Percentiles rank a stretch among this genome's conserved stretches.
phyloP scores from a whole-genome alignment of 441 rosid genomes.

The Hypseocharis bilobata region DNA sequence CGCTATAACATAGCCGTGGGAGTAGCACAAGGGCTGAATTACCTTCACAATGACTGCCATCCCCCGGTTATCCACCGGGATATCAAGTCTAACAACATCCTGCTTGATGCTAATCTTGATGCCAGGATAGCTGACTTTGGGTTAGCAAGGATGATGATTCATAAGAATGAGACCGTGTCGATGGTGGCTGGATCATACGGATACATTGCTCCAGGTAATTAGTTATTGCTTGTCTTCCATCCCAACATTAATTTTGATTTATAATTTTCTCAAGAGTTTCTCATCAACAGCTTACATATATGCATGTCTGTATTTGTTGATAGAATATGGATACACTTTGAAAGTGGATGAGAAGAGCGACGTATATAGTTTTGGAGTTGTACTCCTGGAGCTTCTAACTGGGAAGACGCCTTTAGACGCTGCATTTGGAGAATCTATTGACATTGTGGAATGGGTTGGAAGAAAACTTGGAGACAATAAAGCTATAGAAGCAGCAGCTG shows the following conservation, averaged over 20 bases:
- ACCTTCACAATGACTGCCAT: slow-evolving; percentile 63
- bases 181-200: slow-evolving; percentile 81
- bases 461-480: slow-evolving; percentile 43
- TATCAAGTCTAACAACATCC: slow-evolving; percentile 67
- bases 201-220: slow-evolving; percentile 66
- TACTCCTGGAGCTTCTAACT: slow-evolving; percentile 67
- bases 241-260: background rate
- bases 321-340: slow-evolving; percentile 81
- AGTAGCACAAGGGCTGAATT: slow-evolving; percentile 64
- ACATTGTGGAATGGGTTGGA: slow-evolving; percentile 63
- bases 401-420: slow-evolving; percentile 83
- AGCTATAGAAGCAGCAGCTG: slow-evolving; percentile 47
- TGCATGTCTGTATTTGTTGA: background rate
- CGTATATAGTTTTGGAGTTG: slow-evolving; percentile 72
- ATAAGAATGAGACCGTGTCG: slow-evolving; percentile 64
- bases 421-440: slow-evolving; percentile 59
- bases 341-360: slow-evolving; percentile 93
- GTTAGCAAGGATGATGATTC: slow-evolving; percentile 67
- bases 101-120: slow-evolving; percentile 52
- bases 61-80: slow-evolving; percentile 74
- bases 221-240: slow-evolving; percentile 2
- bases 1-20: slow-evolving; percentile 67
- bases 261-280: background rate
- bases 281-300: too few relatives aligned
- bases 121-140: slow-evolving; percentile 74